Evolutionary conservation across 2,329 filamentous ascomycete species (phyloP), one percentile per base, ranked within the genome.

Genomic region (Fusarium nygamai): DNA sequence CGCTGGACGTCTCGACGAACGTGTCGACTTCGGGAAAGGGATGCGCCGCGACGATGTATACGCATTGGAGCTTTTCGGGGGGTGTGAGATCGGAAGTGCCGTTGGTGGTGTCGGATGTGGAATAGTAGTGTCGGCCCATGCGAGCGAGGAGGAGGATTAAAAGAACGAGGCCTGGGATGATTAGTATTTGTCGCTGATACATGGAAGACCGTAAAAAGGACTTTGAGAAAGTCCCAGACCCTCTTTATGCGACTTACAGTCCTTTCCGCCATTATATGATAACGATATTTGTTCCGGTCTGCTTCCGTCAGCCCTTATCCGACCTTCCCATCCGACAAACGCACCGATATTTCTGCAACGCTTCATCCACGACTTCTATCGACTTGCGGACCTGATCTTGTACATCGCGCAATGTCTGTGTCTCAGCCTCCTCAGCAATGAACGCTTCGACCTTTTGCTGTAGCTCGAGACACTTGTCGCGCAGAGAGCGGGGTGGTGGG

Each of bases 221-320:
- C 27, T 20, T 36, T 4, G 6, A 19, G 4, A 17, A 13, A 9
- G 31, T 13, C 33, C 20, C 8, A n/a, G 13, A 8, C 5, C n/a
- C 17, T 13, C 10, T 3, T 8, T 4, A 24, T 43, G 16, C 31
- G 24, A 75, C 72, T 48, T 57, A 74, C 72, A 98, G 87, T 98
- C 96, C 83, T 99, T 99, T 70, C 96, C 96, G 80, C 96, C 96
- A 79, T 99, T 99, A 85, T 98, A 99, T 64, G 96, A 97, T 73
- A 98, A 87, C 10, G 95, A 94, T 69, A 98, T 88, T 80, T 97
- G 89, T 67, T 92, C 88, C 71, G 93, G 89, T 67, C 94, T 96
- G 54, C 34, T 51, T n/a, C 24, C 22, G 57, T 73, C 64, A 78
- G 72, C 56, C 43, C 53, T 48, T 27, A 47, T 54, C 50, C 22